Evolutionary conservation across 2,329 filamentous ascomycete species (phyloP).

Genomic region (Teratosphaeria gauchensis): DNA sequence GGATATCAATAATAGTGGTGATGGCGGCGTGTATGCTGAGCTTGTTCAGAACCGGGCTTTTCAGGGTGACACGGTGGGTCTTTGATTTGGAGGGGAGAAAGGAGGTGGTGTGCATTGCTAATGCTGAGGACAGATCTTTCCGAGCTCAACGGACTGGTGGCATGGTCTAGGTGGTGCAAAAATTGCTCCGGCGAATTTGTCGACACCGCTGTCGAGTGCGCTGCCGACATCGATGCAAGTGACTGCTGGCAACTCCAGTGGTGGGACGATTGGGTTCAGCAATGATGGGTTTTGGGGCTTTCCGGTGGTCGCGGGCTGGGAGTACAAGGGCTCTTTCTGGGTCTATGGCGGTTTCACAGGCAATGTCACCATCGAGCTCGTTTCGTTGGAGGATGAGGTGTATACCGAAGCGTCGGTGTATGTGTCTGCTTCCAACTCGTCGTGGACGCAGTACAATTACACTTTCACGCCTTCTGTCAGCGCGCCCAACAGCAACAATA

Average conservation of each 20-base stretch:
- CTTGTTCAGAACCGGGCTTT: slow-evolving; percentile 62
- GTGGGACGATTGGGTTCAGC: slow-evolving; percentile 30
- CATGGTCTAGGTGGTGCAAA: slow-evolving; percentile 44
- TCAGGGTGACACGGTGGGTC: slow-evolving; percentile 36
- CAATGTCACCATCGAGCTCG: slow-evolving; percentile 27
- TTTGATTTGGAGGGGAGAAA: slow-evolving; percentile 22
- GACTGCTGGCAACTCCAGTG: slow-evolving; percentile 18
- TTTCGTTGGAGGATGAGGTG: slow-evolving; percentile 32
- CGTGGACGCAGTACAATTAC: slow-evolving; percentile 26
- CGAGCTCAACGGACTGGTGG: slow-evolving; percentile 29
- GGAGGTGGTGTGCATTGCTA: slow-evolving; percentile 7
- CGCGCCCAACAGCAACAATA: slow-evolving; percentile 42
- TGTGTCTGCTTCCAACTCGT: slow-evolving; percentile 12
- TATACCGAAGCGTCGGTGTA: slow-evolving; percentile 16
- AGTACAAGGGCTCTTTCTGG: slow-evolving; percentile 28
- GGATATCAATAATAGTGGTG: slow-evolving; percentile 49
- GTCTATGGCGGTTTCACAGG: slow-evolving; percentile 23
- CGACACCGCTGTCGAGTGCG: slow-evolving; percentile 42
- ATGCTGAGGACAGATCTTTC: slow-evolving; percentile 8
- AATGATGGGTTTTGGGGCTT: slow-evolving; percentile 33
- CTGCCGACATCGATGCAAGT: slow-evolving; percentile 44
- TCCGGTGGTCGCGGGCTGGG: slow-evolving; percentile 15
- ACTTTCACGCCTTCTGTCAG: slow-evolving; percentile 19
- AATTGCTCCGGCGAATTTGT: slow-evolving; percentile 39
- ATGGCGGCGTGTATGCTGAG: slow-evolving; percentile 65